Evolutionary conservation across 441 rosid genomes (phyloP), one percentile per base, ranked within the genome.

Genomic region (Gossypium gossypioides): DNA sequence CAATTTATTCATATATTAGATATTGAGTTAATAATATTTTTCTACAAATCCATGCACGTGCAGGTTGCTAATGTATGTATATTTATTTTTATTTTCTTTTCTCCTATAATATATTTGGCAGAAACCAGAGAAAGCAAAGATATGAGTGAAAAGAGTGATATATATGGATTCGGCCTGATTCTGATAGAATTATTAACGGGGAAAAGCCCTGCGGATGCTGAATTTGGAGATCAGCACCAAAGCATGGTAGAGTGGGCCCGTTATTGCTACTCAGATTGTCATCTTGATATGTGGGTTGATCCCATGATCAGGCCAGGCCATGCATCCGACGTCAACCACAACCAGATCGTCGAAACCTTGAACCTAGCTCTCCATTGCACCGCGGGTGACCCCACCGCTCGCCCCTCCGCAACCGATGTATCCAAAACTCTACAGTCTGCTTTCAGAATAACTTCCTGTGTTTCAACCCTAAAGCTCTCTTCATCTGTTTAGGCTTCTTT

Each of bases 301-400:
- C 81, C 89, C 40, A 68, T 57, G n/a, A 81, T 89, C 46, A 76
- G 18, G n/a, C 59, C 72, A 62, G 82, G 27, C 40, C 55, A 82
- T 2, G 75, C 78, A n/a, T 68, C 79, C 10, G 68, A 24, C 27
- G 24, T 12, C 10, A 57, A 76, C 67, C 83, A 84, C 32, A 79
- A 69, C 0, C 83, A 84, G 80, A 80, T 86, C 15, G 84, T 89
- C 7, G 85, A 85, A 44, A 77, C 84, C 57, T 87, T 89, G 91
- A 85, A 85, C 71, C 74, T 93, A 62, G 97, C 96, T 64, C 80
- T 91, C 7, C 87, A 78, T 0, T 93, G 97, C 88, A 93, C 88
- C 13, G 85, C 82, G 3, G 75, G 72, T 1, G 92, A 89, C 69
- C 91, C 92, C 18, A 74, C 76, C 0, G 91, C 89, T 22, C 84